Conservation (phyloP, 2,329 filamentous ascomycete species). For the Balansia obtecta region DNA sequence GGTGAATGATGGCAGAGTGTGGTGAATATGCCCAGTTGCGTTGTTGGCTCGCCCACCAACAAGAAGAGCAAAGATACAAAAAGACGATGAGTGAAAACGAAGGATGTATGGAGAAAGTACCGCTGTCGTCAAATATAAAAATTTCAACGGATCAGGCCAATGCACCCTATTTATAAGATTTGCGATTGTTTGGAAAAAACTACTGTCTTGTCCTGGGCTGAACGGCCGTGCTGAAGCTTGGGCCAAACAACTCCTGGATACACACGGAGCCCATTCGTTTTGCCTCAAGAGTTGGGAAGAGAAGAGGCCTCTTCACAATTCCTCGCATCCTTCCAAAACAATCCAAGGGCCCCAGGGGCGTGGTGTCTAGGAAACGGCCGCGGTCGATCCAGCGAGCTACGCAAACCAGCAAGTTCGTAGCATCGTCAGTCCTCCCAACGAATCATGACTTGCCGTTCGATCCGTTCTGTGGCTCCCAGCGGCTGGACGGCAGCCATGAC, state of each 20-base stretch:
- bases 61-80: not conserved
- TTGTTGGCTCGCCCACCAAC: not conserved
- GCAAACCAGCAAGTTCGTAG: not conserved
- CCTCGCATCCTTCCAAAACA: not conserved
- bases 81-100: not conserved
- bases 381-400: not conserved
- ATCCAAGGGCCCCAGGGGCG: not conserved
- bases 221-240: not conserved
- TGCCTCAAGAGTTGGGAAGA: not conserved
- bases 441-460: not conserved
- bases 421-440: not conserved
- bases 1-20: too few relatives aligned
- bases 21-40: not conserved
- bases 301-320: not conserved
- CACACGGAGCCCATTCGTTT: not conserved
- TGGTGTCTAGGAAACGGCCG: not conserved
- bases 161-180: not conserved
- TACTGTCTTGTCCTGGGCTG: not conserved
- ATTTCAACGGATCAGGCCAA: not conserved
- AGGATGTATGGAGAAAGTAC: not conserved
- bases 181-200: not conserved
- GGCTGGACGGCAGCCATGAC: not conserved
- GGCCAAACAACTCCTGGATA: not conserved
- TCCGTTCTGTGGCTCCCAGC: not conserved
- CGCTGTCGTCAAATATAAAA: not conserved